phyloP scores from a whole-genome alignment of 495 filamentous ascomycete species.

The Pyronema omphalodes region DNA sequence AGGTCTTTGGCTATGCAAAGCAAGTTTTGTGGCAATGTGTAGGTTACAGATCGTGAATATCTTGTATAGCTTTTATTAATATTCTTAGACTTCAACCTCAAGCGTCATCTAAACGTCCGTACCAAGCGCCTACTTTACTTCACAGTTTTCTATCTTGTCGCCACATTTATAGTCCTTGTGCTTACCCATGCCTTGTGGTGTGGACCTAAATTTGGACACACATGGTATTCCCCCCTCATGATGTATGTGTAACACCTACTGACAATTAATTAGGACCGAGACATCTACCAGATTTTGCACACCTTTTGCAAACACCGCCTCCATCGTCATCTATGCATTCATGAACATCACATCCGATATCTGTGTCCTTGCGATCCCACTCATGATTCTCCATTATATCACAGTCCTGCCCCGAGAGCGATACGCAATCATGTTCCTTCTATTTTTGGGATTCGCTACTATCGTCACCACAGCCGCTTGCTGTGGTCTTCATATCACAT shows the following conservation, averaged over 20 bases:
- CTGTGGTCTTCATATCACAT: slow-evolving; percentile 1
- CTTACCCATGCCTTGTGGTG: slow-evolving; percentile 2
- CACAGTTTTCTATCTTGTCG: slow-evolving; percentile 1
- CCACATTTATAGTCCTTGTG: background rate
- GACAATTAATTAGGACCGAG: background rate
- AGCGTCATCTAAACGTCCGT: background rate
- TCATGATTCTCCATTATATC: background rate
- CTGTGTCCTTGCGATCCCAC: background rate
- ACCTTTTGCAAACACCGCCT: background rate
- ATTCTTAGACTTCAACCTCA: background rate
- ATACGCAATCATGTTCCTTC: slow-evolving; percentile 3
- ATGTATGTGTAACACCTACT: background rate
- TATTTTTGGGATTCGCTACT: background rate
- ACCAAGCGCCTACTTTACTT: background rate
- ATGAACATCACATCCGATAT: slow-evolving; percentile 5
- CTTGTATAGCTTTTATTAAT: background rate
- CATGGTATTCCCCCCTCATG: background rate
- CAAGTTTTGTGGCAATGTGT: slow-evolving; percentile 7
- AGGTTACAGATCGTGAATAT: background rate
- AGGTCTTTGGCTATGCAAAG: slow-evolving; percentile 5
- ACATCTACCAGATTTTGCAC: background rate
- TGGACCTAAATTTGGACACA: background rate
- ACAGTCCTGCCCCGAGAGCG: background rate
- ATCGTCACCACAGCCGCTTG: slow-evolving; percentile 4
- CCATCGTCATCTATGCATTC: slow-evolving; percentile 2